Evolutionary conservation across 208 protist species (phyloP), one percentile per base, ranked within the genome.

Genomic region (Leishmania aethiopica): DNA sequence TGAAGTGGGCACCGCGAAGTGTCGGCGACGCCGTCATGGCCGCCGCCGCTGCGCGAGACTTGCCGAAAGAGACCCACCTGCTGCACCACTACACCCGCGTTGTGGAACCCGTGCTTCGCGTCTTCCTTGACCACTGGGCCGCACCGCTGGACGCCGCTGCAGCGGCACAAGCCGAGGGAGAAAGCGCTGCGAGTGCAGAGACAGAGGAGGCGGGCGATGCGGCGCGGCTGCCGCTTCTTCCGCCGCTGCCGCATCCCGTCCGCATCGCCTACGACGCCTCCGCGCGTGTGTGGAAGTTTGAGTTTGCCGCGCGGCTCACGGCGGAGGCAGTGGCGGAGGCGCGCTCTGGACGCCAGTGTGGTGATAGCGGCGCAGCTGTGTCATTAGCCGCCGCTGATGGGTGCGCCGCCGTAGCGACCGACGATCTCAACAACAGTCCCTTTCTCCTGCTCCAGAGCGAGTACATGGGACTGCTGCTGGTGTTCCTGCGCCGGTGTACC

Each of bases 381-480:
- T 22, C 67, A 45, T 49, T 49, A 22, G 40, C 67, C 42, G 40
- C 40, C 47, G n/a, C n/a, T 51, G 32, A 37, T 35, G 19, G 67
- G 49, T 51, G n/a, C 32, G 79, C 28, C 71, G 69, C 8, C 47
- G 66, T 64, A 76, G 37, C 75, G 42, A 40, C 73, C 25, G 78
- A 89, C 66, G 81, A 87, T 25, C 80, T 84, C 64, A 86, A 87
- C 79, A 84, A 45, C 7, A 91, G 89, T 74, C 88, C 89, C 3
- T 89, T 89, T 71, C 71, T 86, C 53, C 77, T 90, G 32, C 89
- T 92, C 19, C 93, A 91, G 80, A 88, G 85, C 22, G 89, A 94
- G n/a, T 93, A 90, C 75, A 84, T 96, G 51, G 94, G 94, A 8
- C 79, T 92, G 70, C 76, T 97, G 69, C 81, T 96, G 59, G 94